Percentiles rank a stretch among this genome's conserved stretches.
These are phyloP conservation scores for Cercospora janseana DNA, from an alignment of 2,329 filamentous ascomycete genomes.

Conservation along the genomic window DNA sequence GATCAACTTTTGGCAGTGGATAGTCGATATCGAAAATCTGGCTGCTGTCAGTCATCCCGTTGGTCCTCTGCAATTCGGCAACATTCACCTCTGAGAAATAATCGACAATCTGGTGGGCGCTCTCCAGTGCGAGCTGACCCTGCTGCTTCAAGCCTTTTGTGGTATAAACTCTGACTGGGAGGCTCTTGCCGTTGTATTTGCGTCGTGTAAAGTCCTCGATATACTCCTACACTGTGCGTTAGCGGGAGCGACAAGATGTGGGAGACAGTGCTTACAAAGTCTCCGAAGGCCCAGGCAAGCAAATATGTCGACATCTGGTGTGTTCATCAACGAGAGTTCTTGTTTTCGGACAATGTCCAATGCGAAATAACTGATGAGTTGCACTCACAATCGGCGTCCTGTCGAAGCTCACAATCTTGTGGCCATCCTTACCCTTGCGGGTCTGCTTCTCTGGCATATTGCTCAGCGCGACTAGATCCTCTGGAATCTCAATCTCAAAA, in stretches of 20 bases:
- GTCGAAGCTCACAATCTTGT: conserved; percentile 72
- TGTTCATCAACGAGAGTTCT: too few relatives aligned
- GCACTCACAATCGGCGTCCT: conserved; percentile 74
- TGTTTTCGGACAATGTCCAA: too few relatives aligned
- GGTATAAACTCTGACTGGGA: conserved; percentile 94
- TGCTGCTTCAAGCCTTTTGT: conserved; percentile 92
- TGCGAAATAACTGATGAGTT: too few relatives aligned
- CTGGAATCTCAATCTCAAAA: conserved; percentile 85
- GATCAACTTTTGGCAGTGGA: conserved; percentile 85
- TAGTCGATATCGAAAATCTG: conserved; percentile 86
- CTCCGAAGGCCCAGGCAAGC: conserved; percentile 89
- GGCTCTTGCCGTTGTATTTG: conserved; percentile 83
- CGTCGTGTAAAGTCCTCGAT: conserved; percentile 87
- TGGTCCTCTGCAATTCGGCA: too few relatives aligned
- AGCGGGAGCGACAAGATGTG: not conserved
- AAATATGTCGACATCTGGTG: conserved; percentile 94
- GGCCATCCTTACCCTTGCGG: conserved; percentile 62
- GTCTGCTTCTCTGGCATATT: conserved; percentile 89
- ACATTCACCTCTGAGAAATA: conserved; percentile 91
- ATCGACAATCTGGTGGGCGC: conserved; percentile 90
- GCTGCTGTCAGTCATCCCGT: too few relatives aligned
- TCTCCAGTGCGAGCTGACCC: conserved; percentile 82
- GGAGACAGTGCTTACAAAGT: conserved; percentile 58
- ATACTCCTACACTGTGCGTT: conserved; percentile 59
- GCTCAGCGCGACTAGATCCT: conserved; percentile 82